Evolutionary conservation across 805 yeast species (phyloP), one percentile per base, ranked within the genome.

Genomic region (Hemisphaericaspora nanyangensis): DNA sequence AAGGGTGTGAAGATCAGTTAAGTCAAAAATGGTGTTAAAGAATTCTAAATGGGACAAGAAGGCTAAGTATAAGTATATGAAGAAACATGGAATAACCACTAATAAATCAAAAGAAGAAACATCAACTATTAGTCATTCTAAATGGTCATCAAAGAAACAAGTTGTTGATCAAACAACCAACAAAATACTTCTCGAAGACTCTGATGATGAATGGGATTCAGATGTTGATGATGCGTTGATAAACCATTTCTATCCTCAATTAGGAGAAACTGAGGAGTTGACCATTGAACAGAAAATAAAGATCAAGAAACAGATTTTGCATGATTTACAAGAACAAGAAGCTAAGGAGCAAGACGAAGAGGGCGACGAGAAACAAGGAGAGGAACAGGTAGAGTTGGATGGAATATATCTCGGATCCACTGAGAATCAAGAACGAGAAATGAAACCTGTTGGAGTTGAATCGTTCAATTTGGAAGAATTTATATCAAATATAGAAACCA

Each of bases 31-130:
- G 74, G 74, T 68, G 34, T 49, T 68, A 37, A 63, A 68, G 49
- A 65, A 68, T 44, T 53, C 62, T 11, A 68, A 68, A 52, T 68
- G 72, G 69, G 74, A 68, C 49, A 61, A 60, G 42, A 65, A 63
- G 52, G 72, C 74, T 34, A 69, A 63, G 46, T 41, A 50, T 43
- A 51, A 53, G 43, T 68, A 63, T 40, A 53, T 65, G 55, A 58
- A 55, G 44, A 69, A 69, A 45, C 74, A 69, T 49, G 70, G 70
- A n/a, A 51, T 65, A 20, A 31, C 37, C 6, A 43, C 39, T 17
- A 42, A 40, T 38, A 42, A 49, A 17, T 42, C 27, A 7, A 37
- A 50, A 37, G 29, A 35, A 31, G 31, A 36, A 17, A 42, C 38
- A 5, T 35, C 47, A 17, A 57, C 52, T 3, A 37, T 37, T 17